Conservation (phyloP, 768 basidiomycete genomes). For the Sarcomyxa edulis region DNA sequence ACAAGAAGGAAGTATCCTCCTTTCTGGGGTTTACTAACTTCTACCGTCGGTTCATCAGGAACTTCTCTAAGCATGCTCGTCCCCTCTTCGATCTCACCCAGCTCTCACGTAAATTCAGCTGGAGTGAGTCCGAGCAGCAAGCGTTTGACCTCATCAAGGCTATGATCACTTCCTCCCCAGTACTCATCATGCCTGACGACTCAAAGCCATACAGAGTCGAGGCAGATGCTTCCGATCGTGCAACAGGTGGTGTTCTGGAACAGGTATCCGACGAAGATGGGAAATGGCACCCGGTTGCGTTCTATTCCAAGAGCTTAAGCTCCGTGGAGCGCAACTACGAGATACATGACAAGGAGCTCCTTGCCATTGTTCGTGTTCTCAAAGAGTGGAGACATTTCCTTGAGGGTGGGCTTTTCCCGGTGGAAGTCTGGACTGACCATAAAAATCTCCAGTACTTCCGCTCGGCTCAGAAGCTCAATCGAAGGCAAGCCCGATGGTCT, state of each 20-base stretch:
- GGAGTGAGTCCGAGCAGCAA: conserved; percentile 11
- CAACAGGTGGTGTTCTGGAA: conserved; percentile 17
- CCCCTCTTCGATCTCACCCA: conserved; percentile 15
- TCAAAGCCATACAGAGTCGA: conserved; percentile 8
- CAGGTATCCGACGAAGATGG: conserved; percentile 17
- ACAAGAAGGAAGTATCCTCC: conserved; percentile 25
- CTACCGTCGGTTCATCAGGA: conserved; percentile 25
- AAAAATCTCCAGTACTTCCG: conserved; percentile 40
- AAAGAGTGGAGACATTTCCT: conserved; percentile 19
- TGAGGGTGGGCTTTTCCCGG: conserved; percentile 11
- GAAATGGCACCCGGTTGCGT: conserved; percentile 31
- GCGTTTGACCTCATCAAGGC: conserved; percentile 22
- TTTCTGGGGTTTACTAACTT: conserved; percentile 39
- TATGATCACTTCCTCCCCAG: conserved; percentile 16
- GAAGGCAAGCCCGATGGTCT: conserved; percentile 37
- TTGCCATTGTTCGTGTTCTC: conserved; percentile 37
- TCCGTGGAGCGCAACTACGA: conserved; percentile 38
- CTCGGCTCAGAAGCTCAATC: conserved; percentile 30
- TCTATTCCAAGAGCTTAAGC: conserved; percentile 24
- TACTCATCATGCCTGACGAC: conserved; percentile 15
- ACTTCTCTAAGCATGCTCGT: conserved; percentile 21
- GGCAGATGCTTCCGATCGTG: conserved; percentile 18
- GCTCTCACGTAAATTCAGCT: conserved; percentile 14
- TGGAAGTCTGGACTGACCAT: conserved; percentile 29
- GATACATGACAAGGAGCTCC: conserved; percentile 40